These are phyloP conservation scores for Golubevia sp. DNA, from an alignment of 1,284 basidiomycete genomes.

Conservation along the genomic window DNA sequence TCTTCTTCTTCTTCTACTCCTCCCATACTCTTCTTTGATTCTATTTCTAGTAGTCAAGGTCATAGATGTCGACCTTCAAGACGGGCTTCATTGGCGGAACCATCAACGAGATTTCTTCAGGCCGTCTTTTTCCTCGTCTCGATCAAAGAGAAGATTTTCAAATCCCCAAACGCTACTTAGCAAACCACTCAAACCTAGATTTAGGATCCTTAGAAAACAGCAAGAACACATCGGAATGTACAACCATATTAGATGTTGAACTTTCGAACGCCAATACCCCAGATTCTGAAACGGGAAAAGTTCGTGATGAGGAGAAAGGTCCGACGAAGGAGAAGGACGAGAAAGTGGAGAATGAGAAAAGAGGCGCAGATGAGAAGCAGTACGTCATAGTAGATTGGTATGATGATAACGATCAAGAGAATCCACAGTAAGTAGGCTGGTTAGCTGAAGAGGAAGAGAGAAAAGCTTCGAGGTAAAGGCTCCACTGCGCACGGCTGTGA, in stretches of 20 bases:
- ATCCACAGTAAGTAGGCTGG: constrained; percentile 22
- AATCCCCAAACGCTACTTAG: too few species aligned
- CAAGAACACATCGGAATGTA: not conserved
- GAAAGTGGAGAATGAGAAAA: not conserved
- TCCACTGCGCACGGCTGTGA: not conserved
- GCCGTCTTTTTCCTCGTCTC: not conserved
- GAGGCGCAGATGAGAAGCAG: not conserved
- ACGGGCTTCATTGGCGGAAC: too few species aligned
- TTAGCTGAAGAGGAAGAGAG: too few species aligned
- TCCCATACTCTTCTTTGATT: too few species aligned
- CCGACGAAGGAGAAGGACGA: not conserved
- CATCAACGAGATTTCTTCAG: too few species aligned
- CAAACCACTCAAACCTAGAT: not conserved
- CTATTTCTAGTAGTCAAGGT: too few species aligned
- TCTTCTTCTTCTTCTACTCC: too few species aligned
- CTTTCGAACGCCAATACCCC: too few species aligned
- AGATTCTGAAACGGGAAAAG: not conserved
- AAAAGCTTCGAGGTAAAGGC: not conserved
- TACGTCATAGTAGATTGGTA: constrained; percentile 48
- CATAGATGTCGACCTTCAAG: too few species aligned
- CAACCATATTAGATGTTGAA: not conserved
- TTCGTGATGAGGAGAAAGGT: not conserved
- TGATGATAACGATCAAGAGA: constrained; percentile 37
- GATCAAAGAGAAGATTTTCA: not conserved
- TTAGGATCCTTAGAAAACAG: not conserved